Conservation (phyloP, 1,284 basidiomycete genomes). For the Naganishia albida region DNA sequence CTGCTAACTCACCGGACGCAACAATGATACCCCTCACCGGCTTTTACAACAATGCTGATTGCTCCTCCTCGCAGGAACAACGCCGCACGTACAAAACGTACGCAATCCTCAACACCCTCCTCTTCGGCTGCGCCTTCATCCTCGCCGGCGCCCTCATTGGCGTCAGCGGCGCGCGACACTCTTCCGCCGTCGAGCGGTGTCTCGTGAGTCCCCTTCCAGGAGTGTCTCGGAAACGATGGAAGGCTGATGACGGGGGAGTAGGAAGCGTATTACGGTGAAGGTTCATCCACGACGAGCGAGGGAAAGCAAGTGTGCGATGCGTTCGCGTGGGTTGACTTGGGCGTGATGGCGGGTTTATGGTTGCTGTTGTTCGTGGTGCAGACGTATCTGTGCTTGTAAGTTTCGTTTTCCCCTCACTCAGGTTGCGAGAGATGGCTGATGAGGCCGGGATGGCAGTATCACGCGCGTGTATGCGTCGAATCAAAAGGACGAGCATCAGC, state of each 20-base stretch:
- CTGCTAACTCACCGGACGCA: too few relatives aligned
- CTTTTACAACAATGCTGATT: background rate
- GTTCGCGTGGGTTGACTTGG: constrained; percentile 87
- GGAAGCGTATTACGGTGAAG: constrained; percentile 41
- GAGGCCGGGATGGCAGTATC: constrained; percentile 58
- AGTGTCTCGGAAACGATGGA: background rate
- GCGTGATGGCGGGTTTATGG: constrained; percentile 85
- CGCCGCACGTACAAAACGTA: constrained; percentile 73
- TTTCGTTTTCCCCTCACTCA: constrained; percentile 19
- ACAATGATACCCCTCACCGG: too few relatives aligned
- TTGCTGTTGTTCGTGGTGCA: constrained; percentile 72
- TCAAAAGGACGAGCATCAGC: constrained; percentile 75
- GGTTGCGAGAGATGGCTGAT: background rate
- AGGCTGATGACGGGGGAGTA: constrained; percentile 6
- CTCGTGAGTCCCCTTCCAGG: constrained; percentile 62
- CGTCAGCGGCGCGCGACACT: constrained; percentile 72
- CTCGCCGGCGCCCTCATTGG: constrained; percentile 77
- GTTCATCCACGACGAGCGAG: constrained; percentile 54
- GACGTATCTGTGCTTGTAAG: constrained; percentile 57
- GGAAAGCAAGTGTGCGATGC: constrained; percentile 74
- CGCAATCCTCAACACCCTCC: constrained; percentile 66
- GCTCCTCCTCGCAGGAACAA: constrained; percentile 64
- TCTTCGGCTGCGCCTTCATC: constrained; percentile 65
- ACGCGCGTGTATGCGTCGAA: constrained; percentile 70
- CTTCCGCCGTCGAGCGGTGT: constrained; percentile 68